Evolutionary conservation across 495 filamentous ascomycete species (phyloP).

Genomic region (Thermochaetoides thermophila): DNA sequence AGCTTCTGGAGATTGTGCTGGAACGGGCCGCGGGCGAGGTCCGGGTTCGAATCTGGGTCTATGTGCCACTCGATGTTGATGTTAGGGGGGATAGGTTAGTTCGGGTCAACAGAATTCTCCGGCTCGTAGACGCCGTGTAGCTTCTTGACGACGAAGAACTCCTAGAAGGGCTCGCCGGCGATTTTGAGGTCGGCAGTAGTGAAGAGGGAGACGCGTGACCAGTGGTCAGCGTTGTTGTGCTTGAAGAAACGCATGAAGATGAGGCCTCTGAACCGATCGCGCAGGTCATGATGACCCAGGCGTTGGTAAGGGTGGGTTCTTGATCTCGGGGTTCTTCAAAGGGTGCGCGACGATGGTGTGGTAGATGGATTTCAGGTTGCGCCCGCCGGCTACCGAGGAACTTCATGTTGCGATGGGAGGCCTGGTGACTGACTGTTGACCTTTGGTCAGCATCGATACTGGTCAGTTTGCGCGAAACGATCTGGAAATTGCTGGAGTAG

Average conservation of each 20-base stretch:
- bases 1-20: no score
- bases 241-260: slow-evolving; percentile 1
- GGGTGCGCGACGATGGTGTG: background rate
- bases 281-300: background rate
- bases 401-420: no score
- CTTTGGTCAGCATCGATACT: no score
- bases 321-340: background rate
- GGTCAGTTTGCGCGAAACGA: no score
- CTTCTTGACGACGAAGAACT: slow-evolving; percentile 7
- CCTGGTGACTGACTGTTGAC: no score
- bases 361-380: background rate
- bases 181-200: slow-evolving; percentile 1
- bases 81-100: background rate
- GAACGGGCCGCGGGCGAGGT: no score
- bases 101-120: background rate
- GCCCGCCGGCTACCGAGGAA: no score
- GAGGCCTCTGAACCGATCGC: background rate
- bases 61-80: no score
- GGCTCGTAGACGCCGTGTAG: background rate
- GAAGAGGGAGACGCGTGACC: no score
- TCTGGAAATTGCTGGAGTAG: no score
- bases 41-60: no score
- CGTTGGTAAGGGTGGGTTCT: background rate
- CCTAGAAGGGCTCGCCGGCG: no score
- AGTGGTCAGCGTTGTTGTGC: background rate